Percentiles rank a stretch among this genome's conserved stretches.
phyloP scores from a whole-genome alignment of 2,329 filamentous ascomycete genomes.

The Teratosphaeria pseudoeucalypti region DNA sequence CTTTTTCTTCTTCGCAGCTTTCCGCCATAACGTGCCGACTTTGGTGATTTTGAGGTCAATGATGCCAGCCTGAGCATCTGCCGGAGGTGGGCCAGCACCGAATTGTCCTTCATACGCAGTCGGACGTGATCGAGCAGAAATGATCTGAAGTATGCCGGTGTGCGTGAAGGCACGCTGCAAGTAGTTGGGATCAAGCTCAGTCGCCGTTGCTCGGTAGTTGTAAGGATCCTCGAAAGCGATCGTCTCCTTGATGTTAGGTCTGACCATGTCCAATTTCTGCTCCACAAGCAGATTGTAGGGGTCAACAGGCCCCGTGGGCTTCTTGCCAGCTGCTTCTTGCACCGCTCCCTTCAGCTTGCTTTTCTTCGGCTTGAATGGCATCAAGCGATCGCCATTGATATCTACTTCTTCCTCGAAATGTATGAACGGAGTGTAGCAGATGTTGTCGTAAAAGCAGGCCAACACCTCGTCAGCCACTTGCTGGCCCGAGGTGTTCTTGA shows the following conservation, averaged over 20 bases:
- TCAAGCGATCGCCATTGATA: slow-evolving; percentile 62
- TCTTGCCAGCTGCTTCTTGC: slow-evolving; percentile 55
- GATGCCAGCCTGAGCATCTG: slow-evolving; percentile 79
- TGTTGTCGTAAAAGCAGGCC: slow-evolving; percentile 97
- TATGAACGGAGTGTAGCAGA: slow-evolving; percentile 95
- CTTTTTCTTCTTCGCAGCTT: slow-evolving; percentile 90
- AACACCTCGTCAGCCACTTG: slow-evolving; percentile 88
- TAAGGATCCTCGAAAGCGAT: slow-evolving; percentile 90
- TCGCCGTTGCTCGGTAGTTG: slow-evolving; percentile 68
- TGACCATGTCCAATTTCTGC: slow-evolving; percentile 68
- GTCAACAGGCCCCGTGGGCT: slow-evolving; percentile 61
- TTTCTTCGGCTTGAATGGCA: slow-evolving; percentile 61
- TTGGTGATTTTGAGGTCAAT: slow-evolving; percentile 98
- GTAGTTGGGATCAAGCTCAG: slow-evolving; percentile 66
- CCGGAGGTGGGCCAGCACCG: slow-evolving; percentile 38
- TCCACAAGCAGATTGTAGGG: slow-evolving; percentile 93
- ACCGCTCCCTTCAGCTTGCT: slow-evolving; percentile 55
- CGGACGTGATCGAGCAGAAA: slow-evolving; percentile 83
- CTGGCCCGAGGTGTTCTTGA: slow-evolving; percentile 87
- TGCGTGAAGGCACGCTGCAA: slow-evolving; percentile 83
- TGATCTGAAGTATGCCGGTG: slow-evolving; percentile 85
- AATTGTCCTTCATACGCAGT: slow-evolving; percentile 84
- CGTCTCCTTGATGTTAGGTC: slow-evolving; percentile 81
- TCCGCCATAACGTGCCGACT: slow-evolving; percentile 88
- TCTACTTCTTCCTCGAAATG: slow-evolving; percentile 91